Percentiles rank a stretch among this genome's conserved stretches.
Evolutionary conservation across 129 eudicot genomes (phyloP).

Genomic region (Scalesia atractyloides): DNA sequence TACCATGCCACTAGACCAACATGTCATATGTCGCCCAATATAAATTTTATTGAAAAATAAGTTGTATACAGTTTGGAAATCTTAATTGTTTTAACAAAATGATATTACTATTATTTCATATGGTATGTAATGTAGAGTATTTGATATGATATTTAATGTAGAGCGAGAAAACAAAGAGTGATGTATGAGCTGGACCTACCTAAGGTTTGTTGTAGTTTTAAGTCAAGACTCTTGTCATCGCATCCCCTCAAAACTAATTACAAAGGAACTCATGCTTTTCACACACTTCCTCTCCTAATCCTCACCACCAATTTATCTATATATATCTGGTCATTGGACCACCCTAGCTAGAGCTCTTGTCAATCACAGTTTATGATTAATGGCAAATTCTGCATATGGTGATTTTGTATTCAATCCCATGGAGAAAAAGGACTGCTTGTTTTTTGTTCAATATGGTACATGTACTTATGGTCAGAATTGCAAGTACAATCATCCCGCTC

Average conservation of each 20-base stretch:
- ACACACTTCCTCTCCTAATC: neutral
- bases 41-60: too few relatives aligned
- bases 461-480: neutral
- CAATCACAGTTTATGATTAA: neutral
- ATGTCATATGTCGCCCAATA: too few relatives aligned
- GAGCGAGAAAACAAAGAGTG: neutral
- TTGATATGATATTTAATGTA: too few relatives aligned
- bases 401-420: neutral
- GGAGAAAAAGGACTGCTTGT: neutral
- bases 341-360: neutral
- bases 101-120: too few relatives aligned
- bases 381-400: neutral
- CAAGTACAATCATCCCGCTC: slow-evolving; percentile 10
- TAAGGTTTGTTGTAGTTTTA: neutral
- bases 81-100: too few relatives aligned
- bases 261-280: neutral
- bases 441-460: neutral
- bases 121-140: too few relatives aligned
- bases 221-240: neutral
- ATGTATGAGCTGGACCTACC: neutral
- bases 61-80: too few relatives aligned
- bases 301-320: too few relatives aligned
- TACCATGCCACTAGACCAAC: too few relatives aligned
- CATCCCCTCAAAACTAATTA: neutral
- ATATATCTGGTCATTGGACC: too few relatives aligned